These are phyloP conservation scores for Eucalyptus marginata DNA, from an alignment of 345 rosid genomes.

Conservation along the genomic window DNA sequence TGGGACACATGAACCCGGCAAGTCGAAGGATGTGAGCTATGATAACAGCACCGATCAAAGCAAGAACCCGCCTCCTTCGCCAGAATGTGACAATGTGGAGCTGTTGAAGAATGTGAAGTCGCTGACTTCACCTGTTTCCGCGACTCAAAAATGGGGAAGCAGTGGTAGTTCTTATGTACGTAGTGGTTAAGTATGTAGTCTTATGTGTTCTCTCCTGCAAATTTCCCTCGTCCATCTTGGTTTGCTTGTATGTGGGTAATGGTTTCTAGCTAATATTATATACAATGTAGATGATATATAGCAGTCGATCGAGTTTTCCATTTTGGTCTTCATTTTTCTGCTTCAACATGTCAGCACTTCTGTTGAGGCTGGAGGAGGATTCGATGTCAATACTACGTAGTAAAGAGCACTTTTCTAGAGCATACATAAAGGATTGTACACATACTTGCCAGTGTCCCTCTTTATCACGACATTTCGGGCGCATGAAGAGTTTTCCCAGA, in stretches of 20 bases:
- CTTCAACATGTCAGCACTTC: background rate
- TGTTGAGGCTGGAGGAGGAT: background rate
- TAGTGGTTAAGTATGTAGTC: conserved; percentile 1
- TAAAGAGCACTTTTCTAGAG: background rate
- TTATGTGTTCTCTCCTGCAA: background rate
- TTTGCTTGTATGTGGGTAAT: background rate
- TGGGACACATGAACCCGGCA: background rate
- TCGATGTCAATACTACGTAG: background rate
- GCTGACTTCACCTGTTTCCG: conserved; percentile 48
- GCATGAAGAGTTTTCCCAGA: background rate
- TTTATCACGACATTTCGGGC: background rate
- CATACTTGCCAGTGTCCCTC: background rate
- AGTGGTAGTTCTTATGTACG: conserved; percentile 19
- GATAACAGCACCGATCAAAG: background rate
- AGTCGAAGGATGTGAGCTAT: background rate
- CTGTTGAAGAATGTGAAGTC: conserved; percentile 12
- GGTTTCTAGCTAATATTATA: background rate
- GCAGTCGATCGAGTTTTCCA: background rate
- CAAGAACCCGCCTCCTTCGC: background rate
- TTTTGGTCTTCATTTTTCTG: background rate
- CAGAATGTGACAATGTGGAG: conserved; percentile 12
- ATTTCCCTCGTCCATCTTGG: background rate
- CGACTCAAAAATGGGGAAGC: conserved; percentile 42
- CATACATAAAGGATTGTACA: background rate
- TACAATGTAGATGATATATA: background rate